Conservation (phyloP, 2,329 filamentous ascomycete genomes). For the Blastomyces silverae region DNA sequence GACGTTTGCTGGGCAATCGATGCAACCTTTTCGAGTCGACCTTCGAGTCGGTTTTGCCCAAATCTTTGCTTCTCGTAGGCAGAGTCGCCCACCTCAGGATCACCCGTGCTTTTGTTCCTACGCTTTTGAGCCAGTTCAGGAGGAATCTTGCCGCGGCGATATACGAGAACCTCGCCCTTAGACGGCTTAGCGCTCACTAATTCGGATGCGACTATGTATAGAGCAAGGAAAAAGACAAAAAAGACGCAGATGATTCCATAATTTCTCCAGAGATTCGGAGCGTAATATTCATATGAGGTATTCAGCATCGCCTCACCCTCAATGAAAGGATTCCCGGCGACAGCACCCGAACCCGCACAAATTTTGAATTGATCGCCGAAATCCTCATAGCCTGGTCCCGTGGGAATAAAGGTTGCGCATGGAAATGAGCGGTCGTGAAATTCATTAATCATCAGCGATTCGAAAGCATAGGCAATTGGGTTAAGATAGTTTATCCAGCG, state of each 20-base stretch:
- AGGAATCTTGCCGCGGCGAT: constrained; percentile 56
- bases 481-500: constrained; percentile 78
- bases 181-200: constrained; percentile 60
- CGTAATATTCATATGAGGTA: constrained; percentile 52
- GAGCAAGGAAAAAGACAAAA: constrained; percentile 42
- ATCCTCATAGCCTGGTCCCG: constrained; percentile 35
- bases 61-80: constrained; percentile 24
- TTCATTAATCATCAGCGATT: constrained; percentile 76
- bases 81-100: constrained; percentile 15
- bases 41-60: constrained; percentile 28
- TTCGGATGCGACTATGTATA: constrained; percentile 41
- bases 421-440: constrained; percentile 60
- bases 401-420: constrained; percentile 44
- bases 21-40: too few species aligned
- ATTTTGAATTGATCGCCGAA: constrained; percentile 35
- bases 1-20: constrained; percentile 38
- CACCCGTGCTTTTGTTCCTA: constrained; percentile 15
- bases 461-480: constrained; percentile 73
- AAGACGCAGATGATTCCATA: constrained; percentile 60
- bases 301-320: constrained; percentile 54
- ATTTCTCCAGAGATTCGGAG: constrained; percentile 60
- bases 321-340: constrained; percentile 49
- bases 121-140: constrained; percentile 15
- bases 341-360: constrained; percentile 54
- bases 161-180: constrained; percentile 70